Conservation (phyloP, 2,329 filamentous ascomycete genomes). For the Huntiella bhutanensis region DNA sequence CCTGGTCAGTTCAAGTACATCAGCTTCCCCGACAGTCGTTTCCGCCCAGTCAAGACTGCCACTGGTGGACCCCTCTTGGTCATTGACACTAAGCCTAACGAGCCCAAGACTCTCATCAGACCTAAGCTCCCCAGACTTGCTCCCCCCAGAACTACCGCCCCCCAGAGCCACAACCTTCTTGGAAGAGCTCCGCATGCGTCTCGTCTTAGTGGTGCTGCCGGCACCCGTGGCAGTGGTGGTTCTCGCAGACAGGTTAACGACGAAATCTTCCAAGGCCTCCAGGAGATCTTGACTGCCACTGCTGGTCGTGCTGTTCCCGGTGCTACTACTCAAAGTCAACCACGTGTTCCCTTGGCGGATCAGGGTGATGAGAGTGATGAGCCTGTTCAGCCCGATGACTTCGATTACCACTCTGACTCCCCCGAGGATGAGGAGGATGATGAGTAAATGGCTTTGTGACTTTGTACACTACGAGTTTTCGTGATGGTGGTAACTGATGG, state of each 20-base stretch:
- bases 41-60: constrained; percentile 80
- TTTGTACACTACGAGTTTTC: background rate
- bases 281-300: constrained; percentile 25
- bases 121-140: constrained; percentile 36
- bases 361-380: constrained; percentile 57
- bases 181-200: background rate
- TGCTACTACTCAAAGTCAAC: constrained; percentile 15
- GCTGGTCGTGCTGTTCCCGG: constrained; percentile 40
- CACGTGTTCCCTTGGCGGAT: constrained; percentile 45
- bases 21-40: constrained; percentile 75
- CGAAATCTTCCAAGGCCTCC: background rate
- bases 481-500: background rate
- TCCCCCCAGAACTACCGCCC: no score
- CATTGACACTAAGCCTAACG: constrained; percentile 60
- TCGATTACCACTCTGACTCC: constrained; percentile 29
- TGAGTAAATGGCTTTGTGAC: background rate
- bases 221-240: no score
- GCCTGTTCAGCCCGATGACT: constrained; percentile 54
- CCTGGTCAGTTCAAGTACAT: constrained; percentile 90
- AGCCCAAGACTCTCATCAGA: constrained; percentile 66
- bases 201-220: no score
- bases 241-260: no score
- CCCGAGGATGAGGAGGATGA: constrained; percentile 3
- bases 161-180: no score
- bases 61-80: constrained; percentile 90